phyloP scores from a whole-genome alignment of 2,329 filamentous ascomycete genomes.

The Pseudogymnoascus sp. region DNA sequence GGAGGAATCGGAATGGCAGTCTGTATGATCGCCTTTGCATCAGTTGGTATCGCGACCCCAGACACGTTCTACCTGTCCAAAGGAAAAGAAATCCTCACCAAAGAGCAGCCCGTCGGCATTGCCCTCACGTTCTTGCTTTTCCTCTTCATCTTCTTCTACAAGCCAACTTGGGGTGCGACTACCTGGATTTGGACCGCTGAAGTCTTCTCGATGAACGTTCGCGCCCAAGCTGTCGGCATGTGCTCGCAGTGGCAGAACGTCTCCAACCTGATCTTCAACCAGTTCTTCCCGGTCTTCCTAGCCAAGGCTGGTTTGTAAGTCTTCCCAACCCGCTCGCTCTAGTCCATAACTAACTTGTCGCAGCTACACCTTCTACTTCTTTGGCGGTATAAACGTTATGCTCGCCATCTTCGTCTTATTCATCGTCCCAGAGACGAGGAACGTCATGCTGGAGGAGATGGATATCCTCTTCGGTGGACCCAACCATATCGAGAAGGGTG shows the following conservation, averaged over 20 bases:
- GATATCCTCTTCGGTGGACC: slow-evolving; percentile 41
- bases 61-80: not conserved
- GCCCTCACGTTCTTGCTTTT: slow-evolving; percentile 61
- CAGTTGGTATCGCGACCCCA: slow-evolving; percentile 49
- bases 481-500: slow-evolving; percentile 26
- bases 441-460: slow-evolving; percentile 45
- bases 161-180: slow-evolving; percentile 61
- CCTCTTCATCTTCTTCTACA: slow-evolving; percentile 59
- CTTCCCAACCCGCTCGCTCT: not conserved
- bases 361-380: slow-evolving; percentile 40
- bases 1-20: slow-evolving; percentile 60
- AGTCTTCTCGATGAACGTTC: slow-evolving; percentile 64
- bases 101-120: slow-evolving; percentile 52
- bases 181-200: slow-evolving; percentile 67
- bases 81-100: slow-evolving; percentile 34
- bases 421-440: slow-evolving; percentile 47
- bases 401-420: slow-evolving; percentile 43
- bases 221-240: slow-evolving; percentile 62
- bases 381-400: slow-evolving; percentile 39
- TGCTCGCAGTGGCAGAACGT: slow-evolving; percentile 52
- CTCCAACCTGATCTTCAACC: slow-evolving; percentile 58
- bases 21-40: slow-evolving; percentile 60
- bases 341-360: slow-evolving; percentile 22
- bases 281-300: slow-evolving; percentile 62
- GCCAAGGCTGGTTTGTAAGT: slow-evolving; percentile 37